Evolutionary conservation across 768 basidiomycete species (phyloP).

Genomic region (Phaffia australis): DNA sequence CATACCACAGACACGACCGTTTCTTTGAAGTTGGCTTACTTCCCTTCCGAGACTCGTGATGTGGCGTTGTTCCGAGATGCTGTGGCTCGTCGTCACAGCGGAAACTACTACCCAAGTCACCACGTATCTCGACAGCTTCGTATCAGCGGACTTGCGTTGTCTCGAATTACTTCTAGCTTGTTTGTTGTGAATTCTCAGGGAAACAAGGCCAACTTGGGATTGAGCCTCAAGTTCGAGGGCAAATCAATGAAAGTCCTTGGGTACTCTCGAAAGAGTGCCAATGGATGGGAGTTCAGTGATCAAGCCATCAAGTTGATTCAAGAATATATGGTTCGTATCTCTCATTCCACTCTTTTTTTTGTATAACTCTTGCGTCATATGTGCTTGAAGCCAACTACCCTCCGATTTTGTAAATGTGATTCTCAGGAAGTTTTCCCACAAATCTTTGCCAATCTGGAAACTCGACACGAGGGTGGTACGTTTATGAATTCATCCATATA

Average conservation of each 20-base stretch:
- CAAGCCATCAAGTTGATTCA: conserved; percentile 67
- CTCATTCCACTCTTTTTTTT: neutral
- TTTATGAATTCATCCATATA: neutral
- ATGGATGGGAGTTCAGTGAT: conserved; percentile 87
- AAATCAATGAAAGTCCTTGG: conserved; percentile 87
- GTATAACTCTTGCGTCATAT: neutral
- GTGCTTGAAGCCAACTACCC: neutral
- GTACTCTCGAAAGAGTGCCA: conserved; percentile 72
- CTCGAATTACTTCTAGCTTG: conserved; percentile 85
- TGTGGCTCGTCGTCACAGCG: conserved; percentile 41
- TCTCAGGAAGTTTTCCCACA: conserved; percentile 67
- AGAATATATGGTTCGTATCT: conserved; percentile 60
- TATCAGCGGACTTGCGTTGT: conserved; percentile 66
- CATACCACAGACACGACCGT: conserved; percentile 57
- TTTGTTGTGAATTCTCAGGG: conserved; percentile 69
- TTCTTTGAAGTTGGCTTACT: conserved; percentile 64
- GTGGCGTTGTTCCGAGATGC: neutral
- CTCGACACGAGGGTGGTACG: conserved; percentile 58
- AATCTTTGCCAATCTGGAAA: conserved; percentile 61
- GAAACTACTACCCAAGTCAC: conserved; percentile 67
- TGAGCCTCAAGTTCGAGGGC: conserved; percentile 91
- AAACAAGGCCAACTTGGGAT: conserved; percentile 76
- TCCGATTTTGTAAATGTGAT: conserved; percentile 7
- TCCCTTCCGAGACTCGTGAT: neutral
- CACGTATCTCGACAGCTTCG: conserved; percentile 61